Conservation (phyloP, 768 basidiomycete species). For the Lactarius sanguifluus region DNA sequence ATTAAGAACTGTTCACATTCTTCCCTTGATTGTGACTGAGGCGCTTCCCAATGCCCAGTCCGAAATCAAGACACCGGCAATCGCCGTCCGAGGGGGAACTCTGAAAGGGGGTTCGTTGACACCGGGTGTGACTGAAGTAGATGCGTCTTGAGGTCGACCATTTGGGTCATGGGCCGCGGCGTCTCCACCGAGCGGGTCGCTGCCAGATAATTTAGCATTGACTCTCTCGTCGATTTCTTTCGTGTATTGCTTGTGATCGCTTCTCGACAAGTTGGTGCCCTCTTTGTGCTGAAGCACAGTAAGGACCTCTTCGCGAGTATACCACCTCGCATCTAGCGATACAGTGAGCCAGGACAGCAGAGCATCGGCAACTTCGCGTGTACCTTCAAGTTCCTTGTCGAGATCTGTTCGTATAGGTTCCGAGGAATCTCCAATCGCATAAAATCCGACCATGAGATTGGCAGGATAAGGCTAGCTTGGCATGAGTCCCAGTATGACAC, state of each 20-base stretch:
- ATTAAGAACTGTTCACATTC: constrained; percentile 13
- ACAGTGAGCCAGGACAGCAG: not conserved
- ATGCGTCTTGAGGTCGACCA: constrained; percentile 28
- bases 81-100: constrained; percentile 73
- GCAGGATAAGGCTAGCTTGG: constrained; percentile 77
- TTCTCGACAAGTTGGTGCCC: constrained; percentile 49
- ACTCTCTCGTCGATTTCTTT: constrained; percentile 42
- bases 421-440: constrained; percentile 70
- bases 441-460: constrained; percentile 89
- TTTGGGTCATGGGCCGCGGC: constrained; percentile 32
- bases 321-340: constrained; percentile 82
- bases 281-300: constrained; percentile 56
- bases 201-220: constrained; percentile 23
- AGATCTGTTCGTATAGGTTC: constrained; percentile 80
- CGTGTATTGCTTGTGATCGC: constrained; percentile 52
- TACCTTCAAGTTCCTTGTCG: constrained; percentile 94
- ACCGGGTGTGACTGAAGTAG: constrained; percentile 30
- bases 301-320: constrained; percentile 69
- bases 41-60: constrained; percentile 74
- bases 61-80: constrained; percentile 81
- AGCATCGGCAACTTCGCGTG: not conserved
- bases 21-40: constrained; percentile 18
- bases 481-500: not conserved
- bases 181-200: constrained; percentile 34
- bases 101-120: constrained; percentile 53